Base-by-base conservation (phyloP, 768 basidiomycete genomes). In the Infundibulicybe gibba region DNA sequence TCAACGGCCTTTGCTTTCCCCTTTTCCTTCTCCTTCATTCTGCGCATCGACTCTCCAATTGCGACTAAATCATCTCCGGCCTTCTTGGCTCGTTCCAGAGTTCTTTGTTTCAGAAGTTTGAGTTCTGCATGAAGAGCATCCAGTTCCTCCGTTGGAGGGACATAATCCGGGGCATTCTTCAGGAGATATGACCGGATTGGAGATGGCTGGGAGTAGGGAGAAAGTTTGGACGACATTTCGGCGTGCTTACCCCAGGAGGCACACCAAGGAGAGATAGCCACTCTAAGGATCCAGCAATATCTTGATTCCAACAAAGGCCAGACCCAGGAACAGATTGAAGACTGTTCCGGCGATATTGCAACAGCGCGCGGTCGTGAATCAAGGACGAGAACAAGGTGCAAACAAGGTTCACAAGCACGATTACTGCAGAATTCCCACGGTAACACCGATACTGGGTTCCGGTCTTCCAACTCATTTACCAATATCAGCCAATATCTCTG, bases 141-240 rank as follows among this genome's bases (percentile, higher is more conserved):
- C 42, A 91, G 79, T 34, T 91, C 90, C 44, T 87, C 83, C 14
- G 80, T 78, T 16, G 83, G 72, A 6, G 90, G 90, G 13, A 92
- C 74, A 11, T 72, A 62, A 47, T 89, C 85, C 47, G 85, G 71
- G 1, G 75, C 74, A 53, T 70, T 79, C 69, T 79, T 83, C 59
- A 88, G 68, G 47, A 90, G 67, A 48, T 72, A 60, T 34, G 86
- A 85, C 50, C 75, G 78, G 49, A 81, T 69, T 51, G 64, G 55
- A n/a, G 73, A 61, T 40, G 76, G 76, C 33, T 64, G 59, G 47
- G 69, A 53, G 65, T 74, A 89, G 41, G 67, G 66, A 47, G 68
- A 61, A 46, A 87, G 70, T 63, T 70, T 80, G 47, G 81, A 77
- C 63, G 83, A 75, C 87, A 87, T 88, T 62, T 55, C 58, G 52